These are phyloP conservation scores for Neonectria coccinea DNA, from an alignment of 2,329 filamentous ascomycete genomes.

Conservation along the genomic window DNA sequence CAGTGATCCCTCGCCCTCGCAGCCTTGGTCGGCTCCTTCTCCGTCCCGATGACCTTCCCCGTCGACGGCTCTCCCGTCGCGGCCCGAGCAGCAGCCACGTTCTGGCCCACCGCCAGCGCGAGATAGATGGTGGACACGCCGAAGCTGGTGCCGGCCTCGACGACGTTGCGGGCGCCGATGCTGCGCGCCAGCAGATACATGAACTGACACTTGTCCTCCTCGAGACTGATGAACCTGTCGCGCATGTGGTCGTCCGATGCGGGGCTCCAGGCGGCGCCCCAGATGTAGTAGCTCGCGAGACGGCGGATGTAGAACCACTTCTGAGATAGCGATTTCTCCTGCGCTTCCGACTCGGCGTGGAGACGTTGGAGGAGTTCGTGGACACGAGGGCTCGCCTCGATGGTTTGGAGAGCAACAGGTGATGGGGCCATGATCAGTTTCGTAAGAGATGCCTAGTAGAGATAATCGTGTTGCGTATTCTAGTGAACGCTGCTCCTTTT, in stretches of 20 bases:
- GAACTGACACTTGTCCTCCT: conserved; percentile 68
- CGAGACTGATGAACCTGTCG: conserved; percentile 71
- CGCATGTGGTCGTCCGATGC: conserved; percentile 55
- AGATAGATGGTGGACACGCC: conserved; percentile 74
- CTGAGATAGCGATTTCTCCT: conserved; percentile 44
- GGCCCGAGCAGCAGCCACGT: conserved; percentile 46
- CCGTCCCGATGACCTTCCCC: conserved; percentile 66
- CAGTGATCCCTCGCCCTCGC: conserved; percentile 65
- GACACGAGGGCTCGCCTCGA: conserved; percentile 43
- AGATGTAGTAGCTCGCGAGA: conserved; percentile 41
- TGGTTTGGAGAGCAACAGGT: conserved; percentile 36
- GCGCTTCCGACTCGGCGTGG: conserved; percentile 43
- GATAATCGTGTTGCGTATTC: not conserved
- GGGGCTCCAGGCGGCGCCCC: conserved; percentile 38
- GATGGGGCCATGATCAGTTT: conserved; percentile 31
- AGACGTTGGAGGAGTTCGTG: conserved; percentile 44
- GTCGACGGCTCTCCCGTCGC: conserved; percentile 32
- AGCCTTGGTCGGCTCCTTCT: conserved; percentile 68
- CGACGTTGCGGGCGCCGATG: conserved; percentile 63
- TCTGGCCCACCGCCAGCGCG: conserved; percentile 67
- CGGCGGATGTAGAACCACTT: conserved; percentile 43
- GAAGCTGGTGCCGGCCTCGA: conserved; percentile 72
- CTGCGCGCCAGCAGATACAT: conserved; percentile 66
- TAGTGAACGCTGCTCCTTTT: no score
- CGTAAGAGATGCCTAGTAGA: not conserved